Conservation (phyloP, 768 basidiomycete species). For the Phanerochaete sordida region DNA sequence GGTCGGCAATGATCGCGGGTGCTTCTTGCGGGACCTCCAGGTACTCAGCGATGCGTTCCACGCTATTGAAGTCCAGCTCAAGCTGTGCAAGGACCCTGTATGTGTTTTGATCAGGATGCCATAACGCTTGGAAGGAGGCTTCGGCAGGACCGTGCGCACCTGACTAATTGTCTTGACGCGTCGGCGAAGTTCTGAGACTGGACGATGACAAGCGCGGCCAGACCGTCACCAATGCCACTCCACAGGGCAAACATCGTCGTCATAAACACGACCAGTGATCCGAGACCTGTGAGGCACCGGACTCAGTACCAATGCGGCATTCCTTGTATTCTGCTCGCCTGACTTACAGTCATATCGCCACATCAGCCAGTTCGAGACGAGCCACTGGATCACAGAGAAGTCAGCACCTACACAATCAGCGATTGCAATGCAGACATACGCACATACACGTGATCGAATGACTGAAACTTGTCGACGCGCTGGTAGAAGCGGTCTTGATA, state of each 20-base stretch:
- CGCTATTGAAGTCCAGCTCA: slow-evolving; percentile 72
- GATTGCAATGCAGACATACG: slow-evolving; percentile 22
- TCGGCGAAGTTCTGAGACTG: slow-evolving; percentile 69
- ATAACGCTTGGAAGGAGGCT: neutral
- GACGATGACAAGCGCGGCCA: slow-evolving; percentile 68
- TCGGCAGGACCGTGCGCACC: slow-evolving; percentile 24
- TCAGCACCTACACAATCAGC: neutral
- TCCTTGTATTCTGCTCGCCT: neutral
- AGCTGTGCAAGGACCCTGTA: slow-evolving; percentile 61
- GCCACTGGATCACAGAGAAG: slow-evolving; percentile 41
- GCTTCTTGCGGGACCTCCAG: slow-evolving; percentile 67
- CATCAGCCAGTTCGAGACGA: slow-evolving; percentile 64
- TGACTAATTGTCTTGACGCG: slow-evolving; percentile 62
- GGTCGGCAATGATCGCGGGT: slow-evolving; percentile 50
- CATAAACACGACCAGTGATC: slow-evolving; percentile 65
- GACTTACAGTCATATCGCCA: slow-evolving; percentile 70
- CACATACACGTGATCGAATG: slow-evolving; percentile 69
- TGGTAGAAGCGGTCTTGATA: slow-evolving; percentile 64
- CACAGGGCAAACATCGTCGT: slow-evolving; percentile 68
- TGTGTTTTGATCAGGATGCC: neutral
- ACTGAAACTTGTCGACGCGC: slow-evolving; percentile 61
- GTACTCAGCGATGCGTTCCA: slow-evolving; percentile 73
- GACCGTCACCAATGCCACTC: slow-evolving; percentile 52
- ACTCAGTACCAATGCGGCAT: neutral
- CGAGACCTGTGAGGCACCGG: slow-evolving; percentile 43